A percentile compares a stretch with the other conserved stretches of the same genome.
Conservation (phyloP, 2,329 filamentous ascomycete species). For the Xylariales sp. region DNA sequence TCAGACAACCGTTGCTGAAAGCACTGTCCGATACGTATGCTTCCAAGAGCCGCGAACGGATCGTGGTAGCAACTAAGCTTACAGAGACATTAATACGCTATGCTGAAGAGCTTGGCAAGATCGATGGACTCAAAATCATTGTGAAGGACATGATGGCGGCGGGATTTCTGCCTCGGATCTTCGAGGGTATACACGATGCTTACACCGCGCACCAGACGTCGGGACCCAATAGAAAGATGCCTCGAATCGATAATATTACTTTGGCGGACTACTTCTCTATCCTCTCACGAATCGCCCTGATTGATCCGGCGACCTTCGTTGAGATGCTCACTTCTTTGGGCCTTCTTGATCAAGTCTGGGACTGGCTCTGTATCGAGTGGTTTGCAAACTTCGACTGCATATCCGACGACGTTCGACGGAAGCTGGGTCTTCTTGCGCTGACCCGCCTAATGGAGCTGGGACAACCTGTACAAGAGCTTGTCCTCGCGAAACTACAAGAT, state of each 20-base stretch:
- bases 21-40: constrained; percentile 47
- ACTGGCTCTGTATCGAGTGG: constrained; percentile 59
- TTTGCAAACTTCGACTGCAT: constrained; percentile 66
- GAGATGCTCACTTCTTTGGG: constrained; percentile 47
- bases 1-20: constrained; percentile 44
- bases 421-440: constrained; percentile 68
- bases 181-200: constrained; percentile 62
- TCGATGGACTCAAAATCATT: constrained; percentile 56
- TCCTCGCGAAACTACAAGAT: constrained; percentile 62
- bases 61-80: constrained; percentile 53
- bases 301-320: constrained; percentile 65
- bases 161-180: constrained; percentile 58
- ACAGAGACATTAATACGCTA: constrained; percentile 62
- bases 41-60: constrained; percentile 52
- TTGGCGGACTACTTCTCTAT: constrained; percentile 84
- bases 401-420: constrained; percentile 60
- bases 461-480: constrained; percentile 51
- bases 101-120: constrained; percentile 57
- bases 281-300: constrained; percentile 71
- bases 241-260: constrained; percentile 67
- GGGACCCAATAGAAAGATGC: constrained; percentile 68
- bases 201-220: constrained; percentile 75
- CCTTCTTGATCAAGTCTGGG: constrained; percentile 48
- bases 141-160: constrained; percentile 60
- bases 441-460: constrained; percentile 66